Conservation (phyloP, 768 basidiomycete species). For the Lactarius hengduanensis region DNA sequence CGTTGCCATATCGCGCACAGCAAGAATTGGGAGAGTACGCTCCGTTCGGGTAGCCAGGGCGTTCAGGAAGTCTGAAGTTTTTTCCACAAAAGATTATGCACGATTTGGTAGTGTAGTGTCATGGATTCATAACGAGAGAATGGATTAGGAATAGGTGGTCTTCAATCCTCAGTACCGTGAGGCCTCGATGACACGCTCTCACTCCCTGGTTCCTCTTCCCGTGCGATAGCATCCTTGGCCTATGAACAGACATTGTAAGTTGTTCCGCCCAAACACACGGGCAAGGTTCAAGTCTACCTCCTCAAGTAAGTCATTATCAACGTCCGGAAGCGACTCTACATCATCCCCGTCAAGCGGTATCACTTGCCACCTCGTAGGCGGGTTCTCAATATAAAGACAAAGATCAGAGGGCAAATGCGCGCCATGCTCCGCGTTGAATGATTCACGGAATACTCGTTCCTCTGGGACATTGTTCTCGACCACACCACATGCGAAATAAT, state of each 20-base stretch:
- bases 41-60: constrained; percentile 8
- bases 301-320: constrained; percentile 56
- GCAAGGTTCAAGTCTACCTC: constrained; percentile 42
- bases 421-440: constrained; percentile 74
- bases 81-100: background rate
- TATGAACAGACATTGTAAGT: constrained; percentile 23
- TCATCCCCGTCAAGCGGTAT: constrained; percentile 54
- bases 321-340: constrained; percentile 58
- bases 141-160: background rate
- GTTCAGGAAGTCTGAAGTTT: background rate
- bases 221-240: constrained; percentile 34
- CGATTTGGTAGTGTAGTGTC: background rate
- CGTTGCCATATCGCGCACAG: background rate
- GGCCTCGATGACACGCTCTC: constrained; percentile 22
- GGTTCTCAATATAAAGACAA: constrained; percentile 72
- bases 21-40: background rate
- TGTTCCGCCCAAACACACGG: background rate
- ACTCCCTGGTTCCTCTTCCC: constrained; percentile 26
- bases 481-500: constrained; percentile 8
- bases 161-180: background rate
- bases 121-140: background rate
- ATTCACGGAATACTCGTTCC: constrained; percentile 60
- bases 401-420: constrained; percentile 75
- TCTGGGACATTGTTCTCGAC: constrained; percentile 43
- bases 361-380: constrained; percentile 72